Evolutionary conservation across 371 early-diverging fungal species (phyloP), one percentile per base, ranked within the genome.

Genomic region (Apophysomyces trapeziformis): DNA sequence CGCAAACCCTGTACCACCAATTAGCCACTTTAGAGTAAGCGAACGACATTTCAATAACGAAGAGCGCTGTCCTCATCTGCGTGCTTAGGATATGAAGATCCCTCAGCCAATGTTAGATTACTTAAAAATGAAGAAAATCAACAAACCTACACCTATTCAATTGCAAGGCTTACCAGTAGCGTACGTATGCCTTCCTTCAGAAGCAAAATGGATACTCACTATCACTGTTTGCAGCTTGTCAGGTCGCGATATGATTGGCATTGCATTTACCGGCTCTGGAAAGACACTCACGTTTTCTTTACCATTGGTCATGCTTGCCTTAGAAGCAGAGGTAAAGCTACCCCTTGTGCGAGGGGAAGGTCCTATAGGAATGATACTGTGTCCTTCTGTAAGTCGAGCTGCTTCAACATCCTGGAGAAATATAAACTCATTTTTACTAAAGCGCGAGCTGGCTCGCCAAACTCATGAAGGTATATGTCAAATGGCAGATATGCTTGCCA

Each of bases 251-350:
- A 92, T 98, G 92, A 96, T 98, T 69, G 94, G 93, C 38, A 92
- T 97, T 83, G 96, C 95, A 16, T 95, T 97, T 74, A 99, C 99
- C 9, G 99, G 99, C 16, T 97, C 97, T n/a, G 99, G 99, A 41
- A 99, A 99, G 82, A 99, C 99, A 0, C 82, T 98, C 16, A 90
- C 98, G 0, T 99, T 98, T 84, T 93, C 93, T 13, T 70, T 99
- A n/a, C 99, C 99, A 35, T 78, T 87, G 70, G 85, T 90, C 60
- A 89, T 93, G 90, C 87, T 86, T 72, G 92, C 90, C 43, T 80
- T 92, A 68, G 95, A 94, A 72, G 92, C 88, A 36, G 96, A 95
- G 70, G 69, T 83, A 32, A 80, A 91, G 65, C 77, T 93, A 61
- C 94, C 95, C 7, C 76, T 96, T 0, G 78, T 87, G n/a, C 74